A percentile compares a stretch with the other conserved stretches of the same genome.
Evolutionary conservation across 768 basidiomycete species (phyloP).

Genomic region (Termitomyces heimii): DNA sequence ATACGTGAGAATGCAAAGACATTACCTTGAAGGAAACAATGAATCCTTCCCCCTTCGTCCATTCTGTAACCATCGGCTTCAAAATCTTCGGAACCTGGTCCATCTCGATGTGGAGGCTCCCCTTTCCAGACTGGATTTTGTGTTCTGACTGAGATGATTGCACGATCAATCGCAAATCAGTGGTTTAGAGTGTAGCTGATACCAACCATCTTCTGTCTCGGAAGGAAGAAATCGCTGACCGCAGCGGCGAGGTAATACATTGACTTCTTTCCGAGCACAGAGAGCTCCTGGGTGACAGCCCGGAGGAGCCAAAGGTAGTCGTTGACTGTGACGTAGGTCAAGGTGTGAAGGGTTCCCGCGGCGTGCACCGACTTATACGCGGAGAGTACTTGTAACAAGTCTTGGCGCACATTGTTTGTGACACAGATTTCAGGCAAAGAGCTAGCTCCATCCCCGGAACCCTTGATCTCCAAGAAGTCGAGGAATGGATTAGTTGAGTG

Average conservation of each 20-base stretch:
- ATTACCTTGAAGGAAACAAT: conserved; percentile 95
- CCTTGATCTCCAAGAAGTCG: conserved; percentile 80
- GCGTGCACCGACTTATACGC: conserved; percentile 78
- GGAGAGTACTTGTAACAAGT: conserved; percentile 67
- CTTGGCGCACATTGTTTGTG: conserved; percentile 52
- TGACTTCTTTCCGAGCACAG: conserved; percentile 57
- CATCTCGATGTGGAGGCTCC: conserved; percentile 93
- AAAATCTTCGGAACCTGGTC: conserved; percentile 98
- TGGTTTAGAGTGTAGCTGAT: neutral
- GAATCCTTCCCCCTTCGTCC: conserved; percentile 78
- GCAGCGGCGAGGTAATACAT: conserved; percentile 98
- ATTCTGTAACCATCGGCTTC: conserved; percentile 89
- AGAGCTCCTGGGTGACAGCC: conserved; percentile 76
- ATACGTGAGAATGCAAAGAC: neutral
- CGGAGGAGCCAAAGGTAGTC: conserved; percentile 93
- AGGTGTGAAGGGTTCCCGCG: conserved; percentile 69
- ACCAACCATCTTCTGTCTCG: conserved; percentile 82
- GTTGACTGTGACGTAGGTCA: conserved; percentile 91
- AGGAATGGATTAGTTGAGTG: conserved; percentile 98
- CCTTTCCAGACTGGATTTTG: conserved; percentile 97
- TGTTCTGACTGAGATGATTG: conserved; percentile 70
- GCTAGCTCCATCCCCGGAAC: conserved; percentile 13
- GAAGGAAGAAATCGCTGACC: conserved; percentile 97
- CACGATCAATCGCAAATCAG: neutral
- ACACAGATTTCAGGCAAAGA: conserved; percentile 54